A percentile compares a stretch with the other conserved stretches of the same genome.
These are phyloP conservation scores for Paraleonurus japonicus DNA, from an alignment of 257 asterid genomes.

Conservation along the genomic window DNA sequence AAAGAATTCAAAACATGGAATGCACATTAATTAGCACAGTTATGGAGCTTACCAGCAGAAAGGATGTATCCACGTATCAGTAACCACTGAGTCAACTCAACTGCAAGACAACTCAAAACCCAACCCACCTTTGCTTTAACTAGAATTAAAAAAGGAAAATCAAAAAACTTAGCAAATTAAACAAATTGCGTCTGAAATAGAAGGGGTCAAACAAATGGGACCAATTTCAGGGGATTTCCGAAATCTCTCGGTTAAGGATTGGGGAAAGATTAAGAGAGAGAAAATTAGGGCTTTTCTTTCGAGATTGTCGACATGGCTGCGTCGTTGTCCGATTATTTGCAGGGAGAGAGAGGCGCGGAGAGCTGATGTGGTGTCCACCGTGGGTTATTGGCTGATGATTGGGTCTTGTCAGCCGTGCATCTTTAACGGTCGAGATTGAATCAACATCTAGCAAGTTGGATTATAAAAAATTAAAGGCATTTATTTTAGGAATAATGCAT, in stretches of 20 bases:
- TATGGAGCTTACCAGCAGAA: background rate
- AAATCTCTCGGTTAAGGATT: background rate
- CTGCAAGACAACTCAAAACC: conserved; percentile 23
- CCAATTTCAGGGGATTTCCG: conserved; percentile 17
- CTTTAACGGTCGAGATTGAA: conserved; percentile 50
- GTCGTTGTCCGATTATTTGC: conserved; percentile 39
- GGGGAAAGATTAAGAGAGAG: conserved; percentile 17
- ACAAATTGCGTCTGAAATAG: conserved; percentile 10
- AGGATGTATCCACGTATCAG: background rate
- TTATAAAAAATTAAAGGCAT: no score
- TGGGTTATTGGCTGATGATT: conserved; percentile 44
- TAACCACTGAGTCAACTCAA: conserved; percentile 32
- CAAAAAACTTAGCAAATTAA: background rate
- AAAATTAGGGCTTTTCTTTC: conserved; percentile 35
- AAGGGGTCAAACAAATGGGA: background rate
- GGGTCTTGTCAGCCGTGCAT: conserved; percentile 31
- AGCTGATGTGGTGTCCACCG: conserved; percentile 45
- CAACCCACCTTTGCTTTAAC: conserved; percentile 14
- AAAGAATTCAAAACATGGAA: background rate
- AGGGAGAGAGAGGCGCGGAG: conserved; percentile 23
- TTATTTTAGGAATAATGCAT: no score
- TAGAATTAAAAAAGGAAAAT: background rate
- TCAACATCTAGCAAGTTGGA: background rate
- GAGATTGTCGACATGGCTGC: conserved; percentile 40
- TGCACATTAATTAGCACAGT: conserved; percentile 14